Base-by-base conservation (phyloP, 305 asterid species). In the Fraxinus velutina region DNA sequence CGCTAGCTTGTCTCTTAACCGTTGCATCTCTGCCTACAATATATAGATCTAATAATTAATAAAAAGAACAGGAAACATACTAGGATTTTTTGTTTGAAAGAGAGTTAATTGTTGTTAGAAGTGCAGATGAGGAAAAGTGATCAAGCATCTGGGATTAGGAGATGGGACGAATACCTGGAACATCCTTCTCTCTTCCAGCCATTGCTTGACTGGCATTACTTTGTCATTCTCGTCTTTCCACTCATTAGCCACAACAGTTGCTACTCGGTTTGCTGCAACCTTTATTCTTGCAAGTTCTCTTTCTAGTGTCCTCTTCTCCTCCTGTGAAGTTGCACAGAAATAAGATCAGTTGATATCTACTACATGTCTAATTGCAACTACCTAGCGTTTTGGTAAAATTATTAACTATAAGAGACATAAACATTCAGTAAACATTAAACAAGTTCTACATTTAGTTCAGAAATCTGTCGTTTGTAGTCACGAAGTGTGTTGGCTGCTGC, bases 161-260 rank as follows among this genome's bases (percentile, higher is more conserved):
- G 24, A 55, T 3, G 24, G 64, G 66, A 17, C 66, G 27, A 55
- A 17, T 84, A 90, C 98, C 94, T 93, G 99, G 76, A 92, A 73
- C 39, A 94, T 66, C 89, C 91, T 90, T 89, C 98, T 93, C 85
- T 96, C 99, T 82, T 96, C 97, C 33, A 93, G 86, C 99, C 99
- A 96, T 85, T 96, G 98, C 85, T 88, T 96, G 68, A 96, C 97
- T 24, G 99, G 99, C 97, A 96, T 96, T 68, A 96, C 97, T 88
- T 88, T 96, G 88, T 91, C 95, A 29, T 90, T 96, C 68, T 90
- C 99, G 78, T 93, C 97, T 84, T 96, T 96, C 99, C 99, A 94
- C 81, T 96, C 98, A 29, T 94, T 96, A 77, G 99, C 98, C 86
- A 93, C 95, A 21, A 89, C 91, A 2, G 87, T 86, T 78, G 98